Percentiles rank a stretch among this genome's conserved stretches.
These are phyloP conservation scores for Mentha longifolia DNA, from an alignment of 257 asterid genomes.

Conservation along the genomic window DNA sequence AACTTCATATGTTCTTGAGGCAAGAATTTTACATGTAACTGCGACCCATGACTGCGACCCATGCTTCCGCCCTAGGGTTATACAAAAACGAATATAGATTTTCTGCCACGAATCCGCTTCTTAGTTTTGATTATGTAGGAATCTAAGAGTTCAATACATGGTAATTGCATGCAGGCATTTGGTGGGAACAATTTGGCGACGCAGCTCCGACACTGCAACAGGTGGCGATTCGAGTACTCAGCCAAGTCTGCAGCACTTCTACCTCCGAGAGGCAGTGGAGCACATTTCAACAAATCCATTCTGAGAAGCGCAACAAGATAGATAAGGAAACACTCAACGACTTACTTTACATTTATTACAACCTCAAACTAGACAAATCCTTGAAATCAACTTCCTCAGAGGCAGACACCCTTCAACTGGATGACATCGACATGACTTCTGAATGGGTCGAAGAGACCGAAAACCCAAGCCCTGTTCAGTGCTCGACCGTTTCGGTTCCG, in stretches of 20 bases:
- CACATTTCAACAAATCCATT: constrained; percentile 74
- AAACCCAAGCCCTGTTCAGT: constrained; percentile 74
- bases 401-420: constrained; percentile 74
- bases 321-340: constrained; percentile 74
- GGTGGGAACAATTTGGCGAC: constrained; percentile 99
- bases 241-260: constrained; percentile 88
- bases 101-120: too few species aligned
- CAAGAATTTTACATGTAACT: neutral
- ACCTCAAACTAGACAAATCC: constrained; percentile 67
- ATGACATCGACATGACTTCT: constrained; percentile 88
- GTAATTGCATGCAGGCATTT: constrained; percentile 62
- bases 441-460: constrained; percentile 95
- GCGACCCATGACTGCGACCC: too few species aligned
- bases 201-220: constrained; percentile 77
- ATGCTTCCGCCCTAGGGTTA: too few species aligned
- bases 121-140: too few species aligned
- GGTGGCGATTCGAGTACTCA: constrained; percentile 86
- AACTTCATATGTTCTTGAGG: neutral
- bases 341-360: constrained; percentile 67
- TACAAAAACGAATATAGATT: too few species aligned
- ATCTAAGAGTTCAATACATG: too few species aligned
- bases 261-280: constrained; percentile 77
- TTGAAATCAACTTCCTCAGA: constrained; percentile 48
- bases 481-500: constrained; percentile 89
- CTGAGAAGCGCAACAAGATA: constrained; percentile 86